Evolutionary conservation across 768 basidiomycete genomes (phyloP).

Genomic region (Baorangia bicolor): DNA sequence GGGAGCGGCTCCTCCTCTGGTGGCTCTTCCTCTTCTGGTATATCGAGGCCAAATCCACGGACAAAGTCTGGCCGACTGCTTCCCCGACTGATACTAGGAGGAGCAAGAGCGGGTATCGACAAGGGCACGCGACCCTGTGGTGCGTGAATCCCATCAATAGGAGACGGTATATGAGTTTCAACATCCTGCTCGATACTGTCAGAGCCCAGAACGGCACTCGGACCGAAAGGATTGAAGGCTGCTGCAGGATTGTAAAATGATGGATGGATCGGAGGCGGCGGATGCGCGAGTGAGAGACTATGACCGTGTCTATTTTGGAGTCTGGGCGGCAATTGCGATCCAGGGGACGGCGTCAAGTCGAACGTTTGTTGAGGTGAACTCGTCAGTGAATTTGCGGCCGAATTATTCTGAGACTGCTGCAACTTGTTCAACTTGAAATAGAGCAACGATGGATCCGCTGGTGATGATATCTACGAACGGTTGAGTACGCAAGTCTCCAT

Average conservation of each 20-base stretch:
- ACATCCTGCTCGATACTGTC: conserved; percentile 41
- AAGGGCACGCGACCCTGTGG: conserved; percentile 57
- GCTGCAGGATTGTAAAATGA: conserved; percentile 37
- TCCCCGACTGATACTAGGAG: conserved; percentile 41
- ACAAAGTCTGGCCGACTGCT: conserved; percentile 69
- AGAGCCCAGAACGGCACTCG: conserved; percentile 51
- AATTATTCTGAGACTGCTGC: conserved; percentile 63
- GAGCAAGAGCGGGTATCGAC: conserved; percentile 44
- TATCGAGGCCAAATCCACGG: conserved; percentile 79
- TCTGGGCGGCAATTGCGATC: conserved; percentile 34
- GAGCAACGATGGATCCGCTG: conserved; percentile 80
- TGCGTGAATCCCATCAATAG: conserved; percentile 41
- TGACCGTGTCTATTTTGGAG: conserved; percentile 66
- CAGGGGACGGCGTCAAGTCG: conserved; percentile 54
- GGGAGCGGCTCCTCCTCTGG: conserved; percentile 42
- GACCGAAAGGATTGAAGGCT: conserved; percentile 66
- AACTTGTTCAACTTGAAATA: conserved; percentile 83
- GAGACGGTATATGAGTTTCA: conserved; percentile 23
- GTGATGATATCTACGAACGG: conserved; percentile 73
- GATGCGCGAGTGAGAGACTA: conserved; percentile 69
- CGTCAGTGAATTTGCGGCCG: conserved; percentile 52
- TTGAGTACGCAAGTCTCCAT: conserved; percentile 13
- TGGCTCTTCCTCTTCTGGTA: conserved; percentile 72
- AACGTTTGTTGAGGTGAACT: conserved; percentile 64
- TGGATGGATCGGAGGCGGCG: conserved; percentile 38